A percentile compares a stretch with the other conserved stretches of the same genome.
These are phyloP conservation scores for Alternaria sp. DNA, from an alignment of 2,329 filamentous ascomycete genomes.

Conservation along the genomic window DNA sequence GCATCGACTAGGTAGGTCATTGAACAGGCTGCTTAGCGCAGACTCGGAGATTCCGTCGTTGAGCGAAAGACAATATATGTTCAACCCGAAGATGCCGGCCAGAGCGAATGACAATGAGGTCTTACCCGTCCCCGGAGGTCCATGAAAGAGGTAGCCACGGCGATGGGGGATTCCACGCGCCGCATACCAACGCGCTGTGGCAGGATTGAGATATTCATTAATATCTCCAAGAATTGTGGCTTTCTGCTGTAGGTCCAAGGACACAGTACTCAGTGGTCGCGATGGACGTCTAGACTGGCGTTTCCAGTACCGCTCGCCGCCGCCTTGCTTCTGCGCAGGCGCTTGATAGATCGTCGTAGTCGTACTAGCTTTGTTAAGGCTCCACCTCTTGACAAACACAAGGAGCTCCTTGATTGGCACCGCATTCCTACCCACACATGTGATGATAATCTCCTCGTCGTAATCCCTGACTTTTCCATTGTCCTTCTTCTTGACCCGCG, in stretches of 20 bases:
- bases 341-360: constrained; percentile 57
- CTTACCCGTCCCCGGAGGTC: constrained; percentile 55
- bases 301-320: constrained; percentile 45
- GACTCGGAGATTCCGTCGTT: constrained; percentile 74
- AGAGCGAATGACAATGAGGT: constrained; percentile 54
- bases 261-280: constrained; percentile 77
- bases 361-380: constrained; percentile 50
- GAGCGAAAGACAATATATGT: constrained; percentile 55
- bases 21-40: constrained; percentile 59
- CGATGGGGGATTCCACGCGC: background rate
- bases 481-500: constrained; percentile 42
- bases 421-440: constrained; percentile 55
- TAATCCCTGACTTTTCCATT: constrained; percentile 33
- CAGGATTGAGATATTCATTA: constrained; percentile 69
- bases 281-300: constrained; percentile 31
- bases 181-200: background rate
- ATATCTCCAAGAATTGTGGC: constrained; percentile 71
- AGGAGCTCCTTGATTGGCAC: constrained; percentile 57
- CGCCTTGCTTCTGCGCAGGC: constrained; percentile 41
- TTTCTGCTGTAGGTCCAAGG: constrained; percentile 73
- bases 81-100: constrained; percentile 55
- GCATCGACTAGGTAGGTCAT: constrained; percentile 51
- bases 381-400: constrained; percentile 53
- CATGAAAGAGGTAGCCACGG: background rate
- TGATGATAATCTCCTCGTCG: constrained; percentile 53